Evolutionary conservation across 2,329 filamentous ascomycete species (phyloP).

Genomic region (Falciphora oryzae): DNA sequence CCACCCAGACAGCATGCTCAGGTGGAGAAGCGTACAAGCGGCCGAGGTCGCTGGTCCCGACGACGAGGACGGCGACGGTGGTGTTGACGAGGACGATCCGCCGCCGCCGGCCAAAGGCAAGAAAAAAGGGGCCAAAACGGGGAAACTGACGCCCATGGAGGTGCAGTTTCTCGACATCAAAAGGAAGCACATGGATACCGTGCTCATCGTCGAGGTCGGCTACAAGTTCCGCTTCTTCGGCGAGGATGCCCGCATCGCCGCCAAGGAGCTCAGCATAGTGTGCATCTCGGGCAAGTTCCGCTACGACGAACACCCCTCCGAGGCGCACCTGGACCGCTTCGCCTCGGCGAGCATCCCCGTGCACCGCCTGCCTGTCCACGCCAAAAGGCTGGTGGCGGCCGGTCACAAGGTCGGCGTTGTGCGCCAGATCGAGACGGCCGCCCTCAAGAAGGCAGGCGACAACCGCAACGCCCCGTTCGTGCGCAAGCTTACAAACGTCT

Average conservation of each 20-base stretch:
- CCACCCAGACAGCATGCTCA: slow-evolving; percentile 66
- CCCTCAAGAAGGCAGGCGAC: slow-evolving; percentile 89
- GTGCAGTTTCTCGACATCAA: slow-evolving; percentile 93
- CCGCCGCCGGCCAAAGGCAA: slow-evolving; percentile 40
- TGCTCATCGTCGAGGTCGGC: slow-evolving; percentile 90
- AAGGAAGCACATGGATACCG: slow-evolving; percentile 74
- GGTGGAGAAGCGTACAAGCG: slow-evolving; percentile 33
- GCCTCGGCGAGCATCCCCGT: slow-evolving; percentile 95
- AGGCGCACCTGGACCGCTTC: slow-evolving; percentile 87
- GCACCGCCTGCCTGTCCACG: slow-evolving; percentile 85
- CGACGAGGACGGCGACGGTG: slow-evolving; percentile 34
- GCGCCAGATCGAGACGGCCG: slow-evolving; percentile 89
- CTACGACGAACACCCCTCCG: slow-evolving; percentile 90
- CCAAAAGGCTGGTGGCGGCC: slow-evolving; percentile 84
- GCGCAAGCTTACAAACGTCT: slow-evolving; percentile 89
- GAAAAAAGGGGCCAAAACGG: slow-evolving; percentile 65
- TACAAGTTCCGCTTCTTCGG: slow-evolving; percentile 99
- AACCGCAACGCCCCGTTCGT: slow-evolving; percentile 91
- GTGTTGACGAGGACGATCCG: slow-evolving; percentile 42
- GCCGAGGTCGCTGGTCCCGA: slow-evolving; percentile 28
- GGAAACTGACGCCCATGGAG: slow-evolving; percentile 91
- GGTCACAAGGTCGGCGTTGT: slow-evolving; percentile 97
- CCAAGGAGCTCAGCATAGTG: slow-evolving; percentile 87
- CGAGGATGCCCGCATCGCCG: slow-evolving; percentile 83
- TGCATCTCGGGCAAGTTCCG: slow-evolving; percentile 94